Base-by-base conservation (phyloP, 2,329 filamentous ascomycete species). In the Sporothrix globosa region DNA sequence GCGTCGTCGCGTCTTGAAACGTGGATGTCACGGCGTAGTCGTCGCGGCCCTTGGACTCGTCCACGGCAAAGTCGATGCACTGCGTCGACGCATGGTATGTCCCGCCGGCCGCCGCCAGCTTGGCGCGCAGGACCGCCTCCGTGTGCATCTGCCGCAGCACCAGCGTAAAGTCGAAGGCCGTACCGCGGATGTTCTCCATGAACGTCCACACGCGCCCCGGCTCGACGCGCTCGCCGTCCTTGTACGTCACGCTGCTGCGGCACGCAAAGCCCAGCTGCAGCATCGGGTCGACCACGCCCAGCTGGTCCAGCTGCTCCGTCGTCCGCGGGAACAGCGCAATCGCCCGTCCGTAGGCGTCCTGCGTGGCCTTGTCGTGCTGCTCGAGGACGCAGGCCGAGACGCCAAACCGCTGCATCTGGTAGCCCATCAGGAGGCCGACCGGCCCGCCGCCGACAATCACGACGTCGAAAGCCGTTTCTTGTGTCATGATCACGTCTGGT, bases 1-100 rank as follows among this genome's bases (percentile, higher is more conserved):
- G 89, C 0, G 95, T 97, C 3, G 93, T 90, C 77, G 90, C 88
- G 77, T 92, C 92, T 78, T 97, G 78, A 73, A 91, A 83, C 0
- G 95, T 94, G 0, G 98, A 90, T 71, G 97, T 87, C 80, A 94
- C 97, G 10, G 93, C 92, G 82, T 94, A 90, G 76, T 91, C 88
- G 83, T 98, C 98, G 3, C 93, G 94, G 84, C 97, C 94, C 0
- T 94, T 93, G 82, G 90, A 89, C 19, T 24, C 48, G 67, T 82
- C 77, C 9, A 84, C 67, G 1, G 77, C 73, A 39, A 84, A 76
- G n/a, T 74, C 78, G 4, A 77, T 74, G 58, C 83, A 78, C 70
- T 80, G 78, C 10, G 79, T 76, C 3, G 78, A 79, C 21, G 77
- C 75, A 53, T 80, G 76, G 4, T 82, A 76, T 1, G 76, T 71